Evolutionary conservation across 2,329 filamentous ascomycete genomes (phyloP), one percentile per base, ranked within the genome.

Genomic region (Botrytis byssoidea): DNA sequence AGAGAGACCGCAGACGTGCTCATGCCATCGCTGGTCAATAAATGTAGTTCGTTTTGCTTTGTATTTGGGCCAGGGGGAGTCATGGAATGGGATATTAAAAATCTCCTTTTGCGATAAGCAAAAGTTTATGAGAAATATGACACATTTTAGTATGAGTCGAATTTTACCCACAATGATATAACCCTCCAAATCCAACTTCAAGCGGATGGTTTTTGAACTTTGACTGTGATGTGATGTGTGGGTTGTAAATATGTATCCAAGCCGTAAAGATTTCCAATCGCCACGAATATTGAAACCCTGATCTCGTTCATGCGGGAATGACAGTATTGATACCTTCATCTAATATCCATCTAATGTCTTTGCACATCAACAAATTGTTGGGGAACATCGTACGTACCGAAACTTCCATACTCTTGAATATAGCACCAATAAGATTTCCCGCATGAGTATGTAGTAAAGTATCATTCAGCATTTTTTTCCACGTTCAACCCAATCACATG

Each of bases 1-100:
- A 99, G 93, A 91, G 95, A 89, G 95, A 99, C 88, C 95, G 95
- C 86, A 94, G 95, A 85, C 93, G 96, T 84, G 94, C 95, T 80
- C 78, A 82, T 60, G 78, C 80, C 73, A 81, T 82, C 77, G 80
- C 81, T 70, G 77, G 76, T 72, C 72, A 79, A 67, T 81, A 80
- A 79, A 76, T 78, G 78, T 79, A 74, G 78, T 79, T 73, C 73
- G 74, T 70, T 77, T 77, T 76, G 72, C 69, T 77, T 74, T 78
- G 77, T 76, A 75, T 74, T 78, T 73, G 73, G 67, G 71, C 73
- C 68, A 74, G 74, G 76, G 70, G 70, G 75, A 72, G 75, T 76
- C 73, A 76, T 76, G 79, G 79, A 74, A 80, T 79, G 80, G 79
- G 79, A 79, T 76, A 77, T 79, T 42, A 70, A 77, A 57, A 69